phyloP scores from a whole-genome alignment of 805 yeast species.

The Maudiozyma barnettii region DNA sequence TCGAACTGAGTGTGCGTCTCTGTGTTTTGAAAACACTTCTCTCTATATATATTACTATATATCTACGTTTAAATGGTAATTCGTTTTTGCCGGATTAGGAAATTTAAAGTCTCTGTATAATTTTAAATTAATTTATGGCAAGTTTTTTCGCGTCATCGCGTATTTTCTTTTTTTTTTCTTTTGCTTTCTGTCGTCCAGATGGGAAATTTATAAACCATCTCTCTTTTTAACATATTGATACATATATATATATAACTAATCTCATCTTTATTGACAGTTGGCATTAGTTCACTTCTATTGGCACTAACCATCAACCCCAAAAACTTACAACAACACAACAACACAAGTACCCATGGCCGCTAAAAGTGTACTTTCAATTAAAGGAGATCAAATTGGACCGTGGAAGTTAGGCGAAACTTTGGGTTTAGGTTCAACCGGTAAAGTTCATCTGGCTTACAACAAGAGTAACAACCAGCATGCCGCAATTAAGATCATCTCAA shows the following conservation, averaged over 20 bases:
- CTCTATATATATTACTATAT: background rate
- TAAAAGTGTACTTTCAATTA: constrained; percentile 16
- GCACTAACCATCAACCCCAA: too few species aligned
- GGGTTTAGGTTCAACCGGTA: constrained; percentile 94
- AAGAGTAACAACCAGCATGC: constrained; percentile 78
- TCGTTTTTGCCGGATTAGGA: background rate
- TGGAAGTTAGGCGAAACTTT: constrained; percentile 93
- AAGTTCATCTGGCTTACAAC: constrained; percentile 88
- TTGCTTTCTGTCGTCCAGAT: background rate
- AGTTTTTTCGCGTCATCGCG: constrained; percentile 3
- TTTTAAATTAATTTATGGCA: background rate
- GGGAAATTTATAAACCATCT: background rate
- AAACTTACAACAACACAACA: too few species aligned
- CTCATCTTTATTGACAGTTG: too few species aligned
- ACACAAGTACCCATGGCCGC: constrained; percentile 4
- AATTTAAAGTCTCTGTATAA: background rate
- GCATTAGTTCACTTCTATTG: too few species aligned
- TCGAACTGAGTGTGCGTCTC: too few species aligned
- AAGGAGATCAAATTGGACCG: constrained; percentile 62
- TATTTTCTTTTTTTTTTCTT: background rate
- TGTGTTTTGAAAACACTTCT: too few species aligned
- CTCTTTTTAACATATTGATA: too few species aligned
- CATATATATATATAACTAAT: too few species aligned
- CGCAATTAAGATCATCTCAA: constrained; percentile 94
- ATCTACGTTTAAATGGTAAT: background rate